Percentiles rank a stretch among this genome's conserved stretches.
Evolutionary conservation across 2,329 filamentous ascomycete genomes (phyloP).

Genomic region (Xylariaceae sp.): DNA sequence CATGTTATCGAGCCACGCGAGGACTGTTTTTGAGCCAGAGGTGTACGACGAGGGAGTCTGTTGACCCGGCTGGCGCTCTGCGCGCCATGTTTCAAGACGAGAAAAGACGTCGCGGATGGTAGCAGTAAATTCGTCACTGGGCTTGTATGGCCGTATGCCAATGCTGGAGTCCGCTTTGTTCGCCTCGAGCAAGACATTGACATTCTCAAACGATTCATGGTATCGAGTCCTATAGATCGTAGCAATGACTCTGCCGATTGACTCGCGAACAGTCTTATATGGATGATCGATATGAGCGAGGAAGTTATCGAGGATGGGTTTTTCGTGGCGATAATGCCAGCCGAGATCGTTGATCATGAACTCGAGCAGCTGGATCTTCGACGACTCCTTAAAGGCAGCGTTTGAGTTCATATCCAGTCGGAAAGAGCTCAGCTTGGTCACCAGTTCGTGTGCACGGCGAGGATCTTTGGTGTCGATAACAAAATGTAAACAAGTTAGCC

Average conservation of each 20-base stretch:
- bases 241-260: constrained; percentile 85
- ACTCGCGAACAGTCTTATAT: constrained; percentile 94
- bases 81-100: constrained; percentile 81
- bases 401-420: constrained; percentile 91
- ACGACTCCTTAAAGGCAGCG: constrained; percentile 97
- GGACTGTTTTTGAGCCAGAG: constrained; percentile 89
- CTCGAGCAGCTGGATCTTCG: constrained; percentile 87
- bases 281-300: constrained; percentile 90
- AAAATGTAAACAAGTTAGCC: constrained; percentile 90
- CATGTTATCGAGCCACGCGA: constrained; percentile 91
- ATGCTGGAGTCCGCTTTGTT: constrained; percentile 80
- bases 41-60: constrained; percentile 94
- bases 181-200: constrained; percentile 67
- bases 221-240: constrained; percentile 88
- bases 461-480: constrained; percentile 87
- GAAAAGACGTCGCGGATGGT: constrained; percentile 73
- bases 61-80: constrained; percentile 77
- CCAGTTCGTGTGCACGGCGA: constrained; percentile 77
- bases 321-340: constrained; percentile 92
- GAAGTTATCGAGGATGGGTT: constrained; percentile 86
- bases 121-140: constrained; percentile 66
- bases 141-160: constrained; percentile 78
- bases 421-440: constrained; percentile 79
- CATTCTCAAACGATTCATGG: constrained; percentile 86
- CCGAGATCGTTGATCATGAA: constrained; percentile 82